Evolutionary conservation across 192 early-diverging fungal species (phyloP), one percentile per base, ranked within the genome.

Genomic region (Entophlyctis luteolus): DNA sequence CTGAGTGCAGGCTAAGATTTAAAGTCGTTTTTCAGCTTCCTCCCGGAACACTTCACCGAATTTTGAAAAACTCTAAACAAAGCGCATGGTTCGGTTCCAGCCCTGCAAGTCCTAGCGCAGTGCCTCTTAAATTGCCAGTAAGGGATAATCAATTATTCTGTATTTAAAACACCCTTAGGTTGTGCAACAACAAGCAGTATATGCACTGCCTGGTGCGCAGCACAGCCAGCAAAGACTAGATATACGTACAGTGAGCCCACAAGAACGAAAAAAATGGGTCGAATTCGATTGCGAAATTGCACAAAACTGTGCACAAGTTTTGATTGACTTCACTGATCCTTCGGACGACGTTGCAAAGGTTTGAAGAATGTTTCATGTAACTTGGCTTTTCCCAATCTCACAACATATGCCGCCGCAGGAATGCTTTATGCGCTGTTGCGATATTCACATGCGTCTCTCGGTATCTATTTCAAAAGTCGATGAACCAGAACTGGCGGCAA

Each of bases 191-290:
- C n/a, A n/a, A n/a, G n/a, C n/a, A n/a, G n/a, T n/a, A n/a, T n/a
- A n/a, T n/a, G n/a, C n/a, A n/a, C n/a, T 28, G 25, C 62, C 45
- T 16, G 18, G 39, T 16, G 6, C 45, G 42, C 42, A 45, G 42
- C 10, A n/a, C 10, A 45, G 42, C 10, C 42, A 45, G 42, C 42
- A 45, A n/a, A 10, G 42, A n/a, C 10, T 45, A n/a, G 42, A 45
- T 45, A n/a, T n/a, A n/a, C n/a, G n/a, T n/a, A n/a, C 14, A 22
- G 57, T 59, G 14, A 59, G 57, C 2, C 42, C 22, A 12, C 52
- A 63, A 48, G 70, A 71, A 36, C 29, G 70, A 12, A 23, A 25
- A 39, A 71, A 71, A 20, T 65, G 60, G 59, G 70, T 71, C 23
- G 4, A 45, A 12, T 46, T 45, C 28, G 70, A 71, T 37, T 45